Conservation (phyloP, 164 flowering plant genomes). For the Paratinospora sagittata region DNA sequence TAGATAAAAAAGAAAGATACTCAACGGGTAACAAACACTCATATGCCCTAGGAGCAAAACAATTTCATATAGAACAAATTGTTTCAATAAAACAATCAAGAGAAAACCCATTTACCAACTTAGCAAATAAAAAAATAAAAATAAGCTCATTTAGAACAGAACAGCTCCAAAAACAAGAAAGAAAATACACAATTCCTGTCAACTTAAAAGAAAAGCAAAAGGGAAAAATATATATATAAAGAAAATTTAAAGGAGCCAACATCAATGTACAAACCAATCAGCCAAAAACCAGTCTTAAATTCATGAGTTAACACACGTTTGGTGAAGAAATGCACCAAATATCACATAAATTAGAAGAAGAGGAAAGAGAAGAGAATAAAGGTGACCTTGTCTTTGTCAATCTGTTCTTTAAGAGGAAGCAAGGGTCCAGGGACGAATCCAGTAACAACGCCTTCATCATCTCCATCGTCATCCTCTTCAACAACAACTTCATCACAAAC, state of each 20-base stretch:
- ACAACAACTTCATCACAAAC: conserved; percentile 22
- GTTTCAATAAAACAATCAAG: neutral
- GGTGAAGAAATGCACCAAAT: neutral
- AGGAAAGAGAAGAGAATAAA: neutral
- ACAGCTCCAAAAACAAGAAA: neutral
- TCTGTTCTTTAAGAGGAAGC: conserved; percentile 48
- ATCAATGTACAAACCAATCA: neutral
- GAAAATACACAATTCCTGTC: neutral
- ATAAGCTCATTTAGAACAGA: neutral
- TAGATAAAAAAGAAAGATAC: too few species aligned
- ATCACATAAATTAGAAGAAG: neutral
- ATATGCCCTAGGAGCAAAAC: too few species aligned
- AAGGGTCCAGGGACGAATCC: conserved; percentile 48
- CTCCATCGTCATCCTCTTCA: conserved; percentile 26
- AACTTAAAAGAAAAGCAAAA: neutral
- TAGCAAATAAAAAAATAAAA: neutral
- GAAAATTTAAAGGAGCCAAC: too few species aligned
- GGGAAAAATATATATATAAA: too few species aligned
- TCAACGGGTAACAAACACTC: too few species aligned
- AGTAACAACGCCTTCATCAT: conserved; percentile 20
- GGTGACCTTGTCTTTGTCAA: conserved; percentile 40
- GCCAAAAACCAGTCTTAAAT: neutral
- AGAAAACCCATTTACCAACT: neutral
- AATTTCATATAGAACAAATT: too few species aligned
- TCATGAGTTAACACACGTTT: neutral